Evolutionary conservation across 2,329 filamentous ascomycete genomes (phyloP), one percentile per base, ranked within the genome.

Genomic region (Xylaria sp.): DNA sequence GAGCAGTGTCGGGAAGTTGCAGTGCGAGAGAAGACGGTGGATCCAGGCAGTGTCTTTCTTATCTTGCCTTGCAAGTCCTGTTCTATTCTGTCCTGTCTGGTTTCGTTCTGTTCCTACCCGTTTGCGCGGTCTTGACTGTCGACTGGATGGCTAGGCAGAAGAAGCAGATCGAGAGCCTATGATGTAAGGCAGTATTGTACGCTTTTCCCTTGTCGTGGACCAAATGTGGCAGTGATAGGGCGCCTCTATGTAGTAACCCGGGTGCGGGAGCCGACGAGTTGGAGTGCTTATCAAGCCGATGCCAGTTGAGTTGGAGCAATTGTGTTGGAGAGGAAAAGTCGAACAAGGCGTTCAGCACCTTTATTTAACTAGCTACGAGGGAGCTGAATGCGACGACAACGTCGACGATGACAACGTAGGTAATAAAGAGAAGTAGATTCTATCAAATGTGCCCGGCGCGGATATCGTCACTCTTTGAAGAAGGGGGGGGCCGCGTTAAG

Each of bases 381-480:
- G 34, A 58, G 65, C 18, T 28, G 50, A 28, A 62, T 51, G 62
- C 31, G 44, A 56, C n/a, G 48, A 63, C 18, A 13, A 41, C 12
- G 39, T 15, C 12, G 12, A 41, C 23, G 52, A 41, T 13, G 34
- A 51, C 46, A 31, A 59, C 31, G 44, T 28, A 46, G 25, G 50
- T 28, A 39, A 31, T 44, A 41, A 41, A 44, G 48, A 63, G 37
- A 57, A 34, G 46, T 23, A 51, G 25, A 58, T 50, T 71, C 63
- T 69, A 69, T 65, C 37, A 52, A 58, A 62, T 34, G 57, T 66
- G 65, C 34, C 54, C n/a, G 57, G 61, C 39, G 59, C 61, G 65
- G 54, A 41, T 28, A 60, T 64, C 51, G 62, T 51, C 52, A 48
- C 46, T 59, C n/a, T 63, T 62, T 61, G 44, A 46, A 57, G 56